Conservation (phyloP, 1,139 yeast genomes). For the Spencermartinsiella ligniputridi region DNA sequence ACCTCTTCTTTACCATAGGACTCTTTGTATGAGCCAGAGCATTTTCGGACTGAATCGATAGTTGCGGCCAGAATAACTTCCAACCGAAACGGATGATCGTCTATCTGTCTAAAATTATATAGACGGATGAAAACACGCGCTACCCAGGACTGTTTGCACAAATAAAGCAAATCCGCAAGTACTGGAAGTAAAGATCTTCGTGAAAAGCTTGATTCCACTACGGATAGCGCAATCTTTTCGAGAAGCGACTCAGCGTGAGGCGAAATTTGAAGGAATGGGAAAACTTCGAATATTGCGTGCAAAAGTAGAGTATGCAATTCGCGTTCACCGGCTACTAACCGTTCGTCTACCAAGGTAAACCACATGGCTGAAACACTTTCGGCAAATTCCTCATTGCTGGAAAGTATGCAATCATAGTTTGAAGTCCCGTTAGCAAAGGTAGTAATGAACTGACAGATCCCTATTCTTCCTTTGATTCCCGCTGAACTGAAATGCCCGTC, state of each 20-base stretch:
- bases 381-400: not conserved
- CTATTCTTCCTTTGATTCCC: conserved; percentile 7
- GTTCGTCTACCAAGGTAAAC: conserved; percentile 53
- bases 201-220: conserved; percentile 45
- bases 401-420: not conserved
- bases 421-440: not conserved
- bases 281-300: conserved; percentile 38
- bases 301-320: conserved; percentile 57
- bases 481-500: conserved; percentile 9
- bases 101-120: conserved; percentile 50
- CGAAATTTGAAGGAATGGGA: conserved; percentile 28
- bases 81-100: conserved; percentile 52
- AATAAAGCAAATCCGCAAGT: conserved; percentile 43
- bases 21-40: conserved; percentile 40
- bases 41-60: conserved; percentile 40
- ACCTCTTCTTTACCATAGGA: conserved; percentile 62
- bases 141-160: conserved; percentile 42
- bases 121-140: conserved; percentile 47
- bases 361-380: conserved; percentile 39
- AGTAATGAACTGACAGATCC: conserved; percentile 5
- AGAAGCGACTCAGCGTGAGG: conserved; percentile 15
- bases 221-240: conserved; percentile 25
- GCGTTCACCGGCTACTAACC: conserved; percentile 64
- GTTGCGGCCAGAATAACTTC: conserved; percentile 53
- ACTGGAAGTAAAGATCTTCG: conserved; percentile 68